phyloP scores from a whole-genome alignment of 768 basidiomycete species.

The Panaeolus papilionaceus region DNA sequence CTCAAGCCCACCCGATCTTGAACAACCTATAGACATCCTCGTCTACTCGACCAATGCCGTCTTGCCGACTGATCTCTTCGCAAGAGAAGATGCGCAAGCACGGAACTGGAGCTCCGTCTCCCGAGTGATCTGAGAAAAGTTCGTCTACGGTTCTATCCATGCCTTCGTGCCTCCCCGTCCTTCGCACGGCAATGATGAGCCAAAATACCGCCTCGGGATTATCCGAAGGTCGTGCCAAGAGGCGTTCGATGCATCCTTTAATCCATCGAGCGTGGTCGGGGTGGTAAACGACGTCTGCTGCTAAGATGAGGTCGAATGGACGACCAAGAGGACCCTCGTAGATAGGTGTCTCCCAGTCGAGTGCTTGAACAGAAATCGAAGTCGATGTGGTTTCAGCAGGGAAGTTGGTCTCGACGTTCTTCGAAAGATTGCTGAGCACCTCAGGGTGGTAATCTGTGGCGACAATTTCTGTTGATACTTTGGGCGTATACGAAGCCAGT shows the following conservation, averaged over 20 bases:
- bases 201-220: conserved; percentile 62
- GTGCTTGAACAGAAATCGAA: conserved; percentile 48
- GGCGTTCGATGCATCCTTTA: conserved; percentile 58
- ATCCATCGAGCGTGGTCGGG: conserved; percentile 75
- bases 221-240: conserved; percentile 45
- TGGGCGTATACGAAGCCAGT: conserved; percentile 30
- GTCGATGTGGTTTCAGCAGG: conserved; percentile 20
- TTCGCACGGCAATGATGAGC: conserved; percentile 75
- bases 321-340: conserved; percentile 40
- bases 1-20: conserved; percentile 70
- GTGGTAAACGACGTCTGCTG: conserved; percentile 83
- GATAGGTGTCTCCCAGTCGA: conserved; percentile 70
- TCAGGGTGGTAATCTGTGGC: conserved; percentile 83
- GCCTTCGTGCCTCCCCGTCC: conserved; percentile 66
- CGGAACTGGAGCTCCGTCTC: conserved; percentile 18
- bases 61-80: conserved; percentile 53
- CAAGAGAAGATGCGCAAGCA: conserved; percentile 53
- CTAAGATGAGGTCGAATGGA: conserved; percentile 74
- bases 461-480: conserved; percentile 44
- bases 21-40: conserved; percentile 74
- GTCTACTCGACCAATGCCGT: conserved; percentile 69
- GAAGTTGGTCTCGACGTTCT: conserved; percentile 65
- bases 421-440: conserved; percentile 71
- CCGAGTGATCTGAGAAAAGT: conserved; percentile 47
- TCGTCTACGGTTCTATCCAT: conserved; percentile 61